Base-by-base conservation (phyloP, 2,329 filamentous ascomycete genomes). In the Colletotrichum sp. region DNA sequence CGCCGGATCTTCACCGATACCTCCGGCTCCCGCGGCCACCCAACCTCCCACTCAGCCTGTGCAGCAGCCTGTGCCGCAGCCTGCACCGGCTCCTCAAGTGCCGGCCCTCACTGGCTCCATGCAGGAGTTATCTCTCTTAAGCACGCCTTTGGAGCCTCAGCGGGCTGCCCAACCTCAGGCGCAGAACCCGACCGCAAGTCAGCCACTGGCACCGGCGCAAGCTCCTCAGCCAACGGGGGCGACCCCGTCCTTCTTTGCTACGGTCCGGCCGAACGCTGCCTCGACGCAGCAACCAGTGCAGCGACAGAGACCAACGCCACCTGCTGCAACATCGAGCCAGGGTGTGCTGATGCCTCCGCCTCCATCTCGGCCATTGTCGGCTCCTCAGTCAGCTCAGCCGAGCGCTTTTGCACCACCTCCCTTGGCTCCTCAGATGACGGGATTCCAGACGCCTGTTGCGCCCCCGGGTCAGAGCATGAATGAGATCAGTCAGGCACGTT, bases 371-470 rank as follows among this genome's bases (percentile, higher is more conserved):
- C 93, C 97, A 9, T 88, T 97, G 15, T 98, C 96, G 54, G 96
- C 97, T 51, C 96, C 97, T 31, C 94, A 95, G 81, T 94, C 95
- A 68, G 93, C 91, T 64, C 93, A 93, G 80, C 91, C 92, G 59
- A 95, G 89, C 82, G 89, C 88, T 6, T 97, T 97, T 81, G 90
- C 90, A 9, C 90, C 93, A 21, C 91, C 94, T 64, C 92, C 94
- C 18, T 84, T 98, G 77, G 93, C 96, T 81, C 92, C 95, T 66
- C 96, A 98, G 81, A 90, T 96, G 83, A 98, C 97, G 7, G 95
- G 96, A n/a, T 75, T 73, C 33, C 90, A 91, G 79, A 85, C 86
- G 13, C 91, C 91, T 76, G 87, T 94, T 70, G 93, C 94, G 33
- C 90, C 93, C 34, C 90, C 91, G 5, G 94, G 95, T 15, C 94